Base-by-base conservation (phyloP, 108 stramenopile genomes). In the Phaeodactylum tricornutum region DNA sequence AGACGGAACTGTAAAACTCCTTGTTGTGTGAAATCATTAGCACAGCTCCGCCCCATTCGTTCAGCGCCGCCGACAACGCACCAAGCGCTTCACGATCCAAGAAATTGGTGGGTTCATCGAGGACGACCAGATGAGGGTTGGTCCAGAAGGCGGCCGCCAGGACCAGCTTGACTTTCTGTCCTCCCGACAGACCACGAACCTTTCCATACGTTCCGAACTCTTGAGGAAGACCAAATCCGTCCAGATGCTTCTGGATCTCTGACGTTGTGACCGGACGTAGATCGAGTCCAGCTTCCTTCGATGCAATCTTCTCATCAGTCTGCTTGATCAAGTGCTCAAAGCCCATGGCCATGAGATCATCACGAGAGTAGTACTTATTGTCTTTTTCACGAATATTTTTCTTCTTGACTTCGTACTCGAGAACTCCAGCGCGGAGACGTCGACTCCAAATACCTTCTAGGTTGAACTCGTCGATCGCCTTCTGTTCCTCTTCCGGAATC, bases 61-160 rank as follows among this genome's bases (percentile, higher is more conserved):
- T 84, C 37, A 98, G 74, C 20, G 90, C 97, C 4, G 69, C 64
- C 29, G 89, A 91, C 9, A 98, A 66, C 4, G 95, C 95, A 2
- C 97, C 97, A 6, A 98, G 67, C 1, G 94, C 92, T 49, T 98
- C 97, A 4, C 97, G 72, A 73, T 98, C 97, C 37, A 98, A 81
- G 67, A 87, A 98, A 81, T 98, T 98, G 34, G 97, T 98, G n/a
- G 97, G 97, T 74, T 98, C 97, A 59, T 98, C 97, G 59, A 77
- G 36, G 19, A 98, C 88, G 27, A 98, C 69, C 39, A 98, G 63
- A 69, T 98, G 97, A 9, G 97, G 97, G 42, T 77, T 75, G 53
- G 93, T 96, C 97, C 97, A 98, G 76, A 95, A 94, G 24, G 94
- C 95, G n/a, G 97, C 95, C 5, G 94, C 97, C 57, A 98, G 55